Conservation (phyloP, 192 early-diverging fungal genomes). For the Coemansia sp. region DNA sequence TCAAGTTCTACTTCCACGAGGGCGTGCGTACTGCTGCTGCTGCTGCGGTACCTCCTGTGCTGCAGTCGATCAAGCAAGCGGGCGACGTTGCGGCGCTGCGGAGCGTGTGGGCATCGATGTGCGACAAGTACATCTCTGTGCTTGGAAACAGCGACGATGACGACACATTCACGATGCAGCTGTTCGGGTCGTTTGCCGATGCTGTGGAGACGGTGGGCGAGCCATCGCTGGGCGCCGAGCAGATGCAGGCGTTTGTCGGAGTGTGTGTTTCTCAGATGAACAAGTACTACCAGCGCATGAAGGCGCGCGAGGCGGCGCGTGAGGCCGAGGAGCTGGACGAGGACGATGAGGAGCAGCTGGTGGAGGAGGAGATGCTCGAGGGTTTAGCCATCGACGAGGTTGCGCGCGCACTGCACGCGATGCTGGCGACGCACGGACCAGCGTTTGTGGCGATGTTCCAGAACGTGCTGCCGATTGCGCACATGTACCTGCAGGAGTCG, state of each 20-base stretch:
- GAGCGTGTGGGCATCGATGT: constrained; percentile 69
- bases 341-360: constrained; percentile 88
- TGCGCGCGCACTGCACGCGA: constrained; percentile 74
- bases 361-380: constrained; percentile 77
- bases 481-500: constrained; percentile 66
- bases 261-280: constrained; percentile 69
- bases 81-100: constrained; percentile 42
- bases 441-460: constrained; percentile 83
- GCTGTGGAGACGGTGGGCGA: constrained; percentile 52
- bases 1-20: constrained; percentile 98
- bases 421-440: constrained; percentile 74
- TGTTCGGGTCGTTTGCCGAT: constrained; percentile 78
- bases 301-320: constrained; percentile 72
- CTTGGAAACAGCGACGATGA: constrained; percentile 82
- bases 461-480: constrained; percentile 70
- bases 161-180: constrained; percentile 69
- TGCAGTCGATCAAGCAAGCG: constrained; percentile 61
- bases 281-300: constrained; percentile 75
- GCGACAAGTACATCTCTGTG: constrained; percentile 74
- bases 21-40: constrained; percentile 91
- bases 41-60: constrained; percentile 74
- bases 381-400: constrained; percentile 66
- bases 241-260: constrained; percentile 71
- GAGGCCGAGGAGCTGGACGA: constrained; percentile 82
- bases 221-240: constrained; percentile 55